phyloP scores from a whole-genome alignment of 2,329 filamentous ascomycete genomes.

The Whalleya microplaca region DNA sequence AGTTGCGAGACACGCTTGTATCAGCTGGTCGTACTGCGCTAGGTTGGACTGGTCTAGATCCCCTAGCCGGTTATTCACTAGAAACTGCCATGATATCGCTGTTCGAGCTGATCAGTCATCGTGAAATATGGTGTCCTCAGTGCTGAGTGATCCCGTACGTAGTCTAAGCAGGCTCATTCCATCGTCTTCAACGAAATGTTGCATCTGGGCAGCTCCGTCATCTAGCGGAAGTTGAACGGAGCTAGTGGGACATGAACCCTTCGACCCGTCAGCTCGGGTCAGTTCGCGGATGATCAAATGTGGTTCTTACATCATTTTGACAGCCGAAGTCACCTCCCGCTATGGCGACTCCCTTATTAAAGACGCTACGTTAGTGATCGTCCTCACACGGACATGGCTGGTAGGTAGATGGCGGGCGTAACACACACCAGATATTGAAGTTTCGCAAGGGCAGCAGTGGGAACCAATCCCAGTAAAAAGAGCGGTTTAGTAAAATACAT shows the following conservation, averaged over 20 bases:
- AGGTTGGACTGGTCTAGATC: conserved; percentile 52
- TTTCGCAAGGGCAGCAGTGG: conserved; percentile 28
- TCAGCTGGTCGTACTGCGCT: conserved; percentile 56
- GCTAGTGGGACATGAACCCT: conserved; percentile 45
- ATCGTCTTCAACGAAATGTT: conserved; percentile 58
- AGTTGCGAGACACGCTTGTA: conserved; percentile 59
- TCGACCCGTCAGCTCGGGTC: background rate
- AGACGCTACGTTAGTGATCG: conserved; percentile 9
- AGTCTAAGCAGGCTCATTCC: conserved; percentile 61
- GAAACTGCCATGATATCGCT: conserved; percentile 62
- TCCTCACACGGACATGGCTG: background rate
- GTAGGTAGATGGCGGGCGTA: background rate
- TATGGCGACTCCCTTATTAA: conserved; percentile 46
- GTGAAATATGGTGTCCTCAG: background rate
- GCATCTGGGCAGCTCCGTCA: conserved; percentile 53
- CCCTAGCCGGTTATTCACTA: conserved; percentile 57
- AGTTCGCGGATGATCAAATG: background rate
- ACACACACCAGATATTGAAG: conserved; percentile 35
- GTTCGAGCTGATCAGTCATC: conserved; percentile 4
- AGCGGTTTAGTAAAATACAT: conserved; percentile 31
- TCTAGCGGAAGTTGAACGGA: conserved; percentile 42
- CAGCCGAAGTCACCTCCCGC: conserved; percentile 54
- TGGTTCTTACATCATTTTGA: conserved; percentile 44
- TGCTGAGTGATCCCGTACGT: conserved; percentile 37
- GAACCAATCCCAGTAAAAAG: conserved; percentile 25